Percentiles rank a stretch among this genome's conserved stretches.
Evolutionary conservation across 2,329 filamentous ascomycete species (phyloP).

Genomic region (Plectosphaerella plurivora): DNA sequence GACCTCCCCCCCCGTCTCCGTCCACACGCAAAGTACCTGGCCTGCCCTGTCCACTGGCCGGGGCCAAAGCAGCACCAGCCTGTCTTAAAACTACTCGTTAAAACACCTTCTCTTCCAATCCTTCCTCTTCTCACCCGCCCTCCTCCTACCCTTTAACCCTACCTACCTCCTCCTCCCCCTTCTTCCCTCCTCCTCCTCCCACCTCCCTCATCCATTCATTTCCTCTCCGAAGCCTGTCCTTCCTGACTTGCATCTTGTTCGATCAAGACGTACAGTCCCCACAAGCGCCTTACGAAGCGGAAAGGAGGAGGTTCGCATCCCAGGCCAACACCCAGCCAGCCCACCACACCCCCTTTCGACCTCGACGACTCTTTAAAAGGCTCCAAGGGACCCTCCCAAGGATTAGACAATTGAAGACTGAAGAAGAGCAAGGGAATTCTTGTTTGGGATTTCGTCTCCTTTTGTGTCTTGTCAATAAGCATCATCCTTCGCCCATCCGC

Average conservation of each 20-base stretch:
- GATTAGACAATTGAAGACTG: not conserved
- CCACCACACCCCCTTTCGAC: slow-evolving; percentile 6
- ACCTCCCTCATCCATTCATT: slow-evolving; percentile 48
- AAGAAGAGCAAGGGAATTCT: slow-evolving; percentile 21
- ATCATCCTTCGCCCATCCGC: slow-evolving; percentile 5
- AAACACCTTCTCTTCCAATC: slow-evolving; percentile 49
- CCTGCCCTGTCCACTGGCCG: slow-evolving; percentile 1
- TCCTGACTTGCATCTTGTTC: slow-evolving; percentile 33
- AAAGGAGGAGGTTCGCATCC: slow-evolving; percentile 12
- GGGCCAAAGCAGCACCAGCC: slow-evolving; percentile 9
- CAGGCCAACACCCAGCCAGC: slow-evolving; percentile 13
- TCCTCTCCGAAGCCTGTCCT: slow-evolving; percentile 45
- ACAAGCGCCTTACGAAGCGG: slow-evolving; percentile 5
- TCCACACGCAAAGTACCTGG: slow-evolving; percentile 2
- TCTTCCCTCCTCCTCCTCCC: slow-evolving; percentile 29
- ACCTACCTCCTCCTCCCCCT: slow-evolving; percentile 25
- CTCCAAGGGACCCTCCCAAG: slow-evolving; percentile 1
- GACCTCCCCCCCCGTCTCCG: not conserved
- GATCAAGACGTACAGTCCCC: slow-evolving; percentile 8
- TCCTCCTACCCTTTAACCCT: slow-evolving; percentile 45
- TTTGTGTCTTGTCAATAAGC: slow-evolving; percentile 2
- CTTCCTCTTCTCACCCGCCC: slow-evolving; percentile 49
- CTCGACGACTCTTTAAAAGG: slow-evolving; percentile 5
- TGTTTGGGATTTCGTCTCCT: slow-evolving; percentile 33
- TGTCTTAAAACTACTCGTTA: slow-evolving; percentile 22